Evolutionary conservation across 1,284 basidiomycete species (phyloP), one percentile per base, ranked within the genome.

Genomic region (Cerioporus squamosus): DNA sequence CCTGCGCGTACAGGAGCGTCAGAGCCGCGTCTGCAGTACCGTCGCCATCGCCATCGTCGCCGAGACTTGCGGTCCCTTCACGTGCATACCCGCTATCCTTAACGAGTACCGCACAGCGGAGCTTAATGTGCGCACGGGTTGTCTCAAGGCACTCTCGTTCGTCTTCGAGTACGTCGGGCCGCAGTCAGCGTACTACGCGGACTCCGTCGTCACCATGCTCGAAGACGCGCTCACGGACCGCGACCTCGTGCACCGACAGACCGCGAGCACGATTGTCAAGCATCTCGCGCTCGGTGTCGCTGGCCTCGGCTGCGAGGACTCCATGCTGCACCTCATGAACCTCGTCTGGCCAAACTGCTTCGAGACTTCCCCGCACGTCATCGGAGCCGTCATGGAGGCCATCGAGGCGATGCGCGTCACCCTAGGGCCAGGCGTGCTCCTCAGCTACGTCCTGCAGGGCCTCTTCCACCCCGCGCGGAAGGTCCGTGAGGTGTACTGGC

Each of bases 121-220:
- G 73, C 84, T 99, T 61, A 99, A 99, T 74, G 97, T 99, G 44
- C 91, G 97, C 54, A 99, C 97, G n/a, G 97, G 97, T 61, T 99
- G 97, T 85, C 82, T 99, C 62, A 99, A 99, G 75, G 96, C 97
- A 0, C 83, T 99, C 26, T 95, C 96, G 5, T 99, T 98, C 82
- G 91, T 99, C 59, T 99, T 99, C 72, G 97, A 99, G 81, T 99
- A 99, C 71, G 97, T 99, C 68, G 97, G 97, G n/a, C 97, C 98
- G 42, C 97, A 98, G 81, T 96, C 95, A 26, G 97, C 97, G 39
- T 97, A 98, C 79, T 99, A 99, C 74, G 92, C 93, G 70, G 95
- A 98, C 77, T 97, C 94, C 1, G 95, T 98, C 18, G 92, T 98
- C 54, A 96, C 95, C 12, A 95, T 98, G 84, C 86, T 99, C 44